Conservation (phyloP, 2,329 filamentous ascomycete species). For the Microascus cirrosus region DNA sequence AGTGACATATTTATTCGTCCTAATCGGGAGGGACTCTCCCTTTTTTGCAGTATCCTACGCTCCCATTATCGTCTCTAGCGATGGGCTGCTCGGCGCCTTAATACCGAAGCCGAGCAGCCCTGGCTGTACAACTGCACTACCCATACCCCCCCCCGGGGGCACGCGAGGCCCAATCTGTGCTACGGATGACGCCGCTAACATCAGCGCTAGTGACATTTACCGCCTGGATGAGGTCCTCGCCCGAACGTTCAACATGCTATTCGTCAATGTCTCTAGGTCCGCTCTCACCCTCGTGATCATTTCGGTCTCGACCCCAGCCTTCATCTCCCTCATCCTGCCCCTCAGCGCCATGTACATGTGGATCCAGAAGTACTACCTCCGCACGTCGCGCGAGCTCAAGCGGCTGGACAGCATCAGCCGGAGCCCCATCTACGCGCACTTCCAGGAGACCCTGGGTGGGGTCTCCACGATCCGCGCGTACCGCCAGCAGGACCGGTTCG, state of each 20-base stretch:
- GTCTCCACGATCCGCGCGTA: slow-evolving; percentile 94
- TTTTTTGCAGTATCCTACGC: neutral
- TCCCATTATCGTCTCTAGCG: neutral
- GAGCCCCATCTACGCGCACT: slow-evolving; percentile 95
- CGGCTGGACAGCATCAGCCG: slow-evolving; percentile 88
- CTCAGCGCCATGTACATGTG: slow-evolving; percentile 73
- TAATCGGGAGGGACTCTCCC: neutral
- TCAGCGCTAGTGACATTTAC: slow-evolving; percentile 54
- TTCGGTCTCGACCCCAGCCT: slow-evolving; percentile 67
- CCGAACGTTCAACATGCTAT: slow-evolving; percentile 95
- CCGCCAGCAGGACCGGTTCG: slow-evolving; percentile 76
- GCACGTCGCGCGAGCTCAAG: slow-evolving; percentile 93
- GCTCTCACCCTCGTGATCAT: slow-evolving; percentile 82
- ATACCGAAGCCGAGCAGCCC: neutral
- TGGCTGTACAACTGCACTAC: neutral
- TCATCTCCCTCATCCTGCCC: slow-evolving; percentile 71
- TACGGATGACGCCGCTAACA: neutral
- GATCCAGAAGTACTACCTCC: slow-evolving; percentile 94
- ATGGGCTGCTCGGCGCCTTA: neutral
- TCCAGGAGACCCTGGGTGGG: slow-evolving; percentile 91
- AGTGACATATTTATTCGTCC: slow-evolving; percentile 17
- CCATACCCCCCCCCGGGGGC: neutral
- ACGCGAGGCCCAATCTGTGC: neutral
- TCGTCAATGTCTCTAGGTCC: slow-evolving; percentile 63
- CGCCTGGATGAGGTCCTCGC: slow-evolving; percentile 86